A percentile compares a stretch with the other conserved stretches of the same genome.
phyloP scores from a whole-genome alignment of 2,329 filamentous ascomycete species.

The Hymenoscyphus fructigenus region DNA sequence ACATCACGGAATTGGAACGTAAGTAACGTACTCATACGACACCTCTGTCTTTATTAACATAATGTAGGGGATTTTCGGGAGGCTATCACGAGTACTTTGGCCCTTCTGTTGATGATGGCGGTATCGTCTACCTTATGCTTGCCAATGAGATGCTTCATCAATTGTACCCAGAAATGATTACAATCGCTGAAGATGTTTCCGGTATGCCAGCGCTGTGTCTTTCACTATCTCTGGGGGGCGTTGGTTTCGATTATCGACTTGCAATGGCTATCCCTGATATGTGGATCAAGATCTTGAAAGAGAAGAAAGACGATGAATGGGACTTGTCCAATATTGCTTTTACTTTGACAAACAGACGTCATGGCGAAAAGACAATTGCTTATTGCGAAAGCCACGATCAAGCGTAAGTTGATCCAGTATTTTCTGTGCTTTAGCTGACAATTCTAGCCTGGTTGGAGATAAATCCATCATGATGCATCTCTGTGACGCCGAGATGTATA shows the following conservation, averaged over 20 bases:
- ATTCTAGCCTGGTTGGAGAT: slow-evolving; percentile 82
- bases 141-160: slow-evolving; percentile 94
- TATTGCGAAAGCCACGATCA: slow-evolving; percentile 98
- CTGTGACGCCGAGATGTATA: slow-evolving; percentile 96
- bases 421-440: slow-evolving; percentile 24
- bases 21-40: slow-evolving; percentile 42
- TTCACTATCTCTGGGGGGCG: slow-evolving; percentile 78
- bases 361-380: slow-evolving; percentile 97
- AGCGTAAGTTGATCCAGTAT: slow-evolving; percentile 62
- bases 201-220: slow-evolving; percentile 98
- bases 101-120: slow-evolving; percentile 83
- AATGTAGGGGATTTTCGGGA: slow-evolving; percentile 80
- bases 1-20: slow-evolving; percentile 97
- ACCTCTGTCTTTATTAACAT: slow-evolving; percentile 18
- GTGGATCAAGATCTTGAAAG: slow-evolving; percentile 98
- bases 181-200: slow-evolving; percentile 94
- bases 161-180: slow-evolving; percentile 86
- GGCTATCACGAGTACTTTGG: slow-evolving; percentile 99
- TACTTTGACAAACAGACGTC: slow-evolving; percentile 87
- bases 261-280: slow-evolving; percentile 98
- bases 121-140: slow-evolving; percentile 90
- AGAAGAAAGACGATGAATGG: slow-evolving; percentile 84
- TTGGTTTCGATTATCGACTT: slow-evolving; percentile 95
- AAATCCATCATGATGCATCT: slow-evolving; percentile 98
- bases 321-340: slow-evolving; percentile 82